These are phyloP conservation scores for Pulveroboletus sp. DNA, from an alignment of 768 basidiomycete genomes.

Conservation along the genomic window DNA sequence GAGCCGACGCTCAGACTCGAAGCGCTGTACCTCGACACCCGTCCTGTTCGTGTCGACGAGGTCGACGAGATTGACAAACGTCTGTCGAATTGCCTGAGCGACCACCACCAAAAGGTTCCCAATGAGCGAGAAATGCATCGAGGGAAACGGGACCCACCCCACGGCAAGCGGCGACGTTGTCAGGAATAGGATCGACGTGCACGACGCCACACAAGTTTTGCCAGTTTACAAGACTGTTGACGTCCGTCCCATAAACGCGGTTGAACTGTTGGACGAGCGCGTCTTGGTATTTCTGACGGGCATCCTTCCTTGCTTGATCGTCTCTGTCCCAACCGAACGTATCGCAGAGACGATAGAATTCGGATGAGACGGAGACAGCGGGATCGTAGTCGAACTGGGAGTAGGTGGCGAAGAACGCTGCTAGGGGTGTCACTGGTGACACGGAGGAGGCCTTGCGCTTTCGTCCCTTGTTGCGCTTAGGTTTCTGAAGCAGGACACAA, in stretches of 20 bases:
- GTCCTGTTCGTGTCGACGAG: constrained; percentile 13
- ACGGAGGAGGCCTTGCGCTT: too few relatives aligned
- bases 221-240: constrained; percentile 2
- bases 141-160: constrained; percentile 7
- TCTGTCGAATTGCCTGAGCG: constrained; percentile 2
- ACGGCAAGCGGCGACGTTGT: constrained; percentile 1
- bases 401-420: neutral
- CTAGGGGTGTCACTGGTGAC: too few relatives aligned
- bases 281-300: neutral
- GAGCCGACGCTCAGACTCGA: constrained; percentile 9
- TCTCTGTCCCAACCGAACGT: constrained; percentile 3
- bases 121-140: neutral
- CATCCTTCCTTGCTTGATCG: neutral
- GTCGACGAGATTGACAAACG: constrained; percentile 16
- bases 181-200: constrained; percentile 6
- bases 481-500: too few relatives aligned
- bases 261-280: constrained; percentile 15
- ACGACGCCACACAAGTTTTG: constrained; percentile 9
- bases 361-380: constrained; percentile 8
- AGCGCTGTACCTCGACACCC: neutral
- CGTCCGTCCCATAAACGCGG: constrained; percentile 10
- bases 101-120: too few relatives aligned
- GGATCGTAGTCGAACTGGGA: constrained; percentile 4
- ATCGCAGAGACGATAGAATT: constrained; percentile 19
- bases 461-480: too few relatives aligned